Base-by-base conservation (phyloP, 306 rosid species). In the Mucuna pruriens region DNA sequence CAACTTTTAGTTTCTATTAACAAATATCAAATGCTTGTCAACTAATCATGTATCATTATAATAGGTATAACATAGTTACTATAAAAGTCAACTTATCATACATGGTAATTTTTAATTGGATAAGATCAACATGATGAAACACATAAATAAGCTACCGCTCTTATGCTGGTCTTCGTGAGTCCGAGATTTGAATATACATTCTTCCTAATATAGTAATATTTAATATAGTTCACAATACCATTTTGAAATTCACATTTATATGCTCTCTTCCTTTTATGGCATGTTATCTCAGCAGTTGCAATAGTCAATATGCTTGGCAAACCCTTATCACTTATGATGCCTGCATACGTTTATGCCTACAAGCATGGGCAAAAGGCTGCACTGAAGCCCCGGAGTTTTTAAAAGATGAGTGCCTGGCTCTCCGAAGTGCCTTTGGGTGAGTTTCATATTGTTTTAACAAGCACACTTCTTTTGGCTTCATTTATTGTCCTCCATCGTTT, bases 371-470 rank as follows among this genome's bases (percentile, higher is more conserved):
- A 64, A 85, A 81, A 85, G 99, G 99, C 76, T 91, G 98, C 86
- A 78, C 92, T 9, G 96, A 95, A 77, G 97, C 99, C 40, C 94
- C 98, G 0, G 97, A 90, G 78, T 95, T 95, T 86, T 85, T 95
- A 16, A 89, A 81, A 42, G 92, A 92, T 58, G 96, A 88, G 85
- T 95, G 99, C 55, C 57, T 91, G 67, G 89, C 86, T 85, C 97
- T 95, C 77, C 88, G 97, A 80, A 88, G 88, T 87, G 99, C 99
- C 82, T 92, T 95, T 86, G 99, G 98, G 99, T 95, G 80, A 33
- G 89, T 70, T 55, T 11, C 83, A 31, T 85, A 17, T 72, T 78
- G 36, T 64, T 70, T 70, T 69, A 26, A 9, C 25, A 70, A 55
- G 12, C 42, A 52, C 19, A 11, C 34, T 5, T 70, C 42, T 2